Base-by-base conservation (phyloP, 108 stramenopile species). In the Cylindrotheca fusiformis region DNA sequence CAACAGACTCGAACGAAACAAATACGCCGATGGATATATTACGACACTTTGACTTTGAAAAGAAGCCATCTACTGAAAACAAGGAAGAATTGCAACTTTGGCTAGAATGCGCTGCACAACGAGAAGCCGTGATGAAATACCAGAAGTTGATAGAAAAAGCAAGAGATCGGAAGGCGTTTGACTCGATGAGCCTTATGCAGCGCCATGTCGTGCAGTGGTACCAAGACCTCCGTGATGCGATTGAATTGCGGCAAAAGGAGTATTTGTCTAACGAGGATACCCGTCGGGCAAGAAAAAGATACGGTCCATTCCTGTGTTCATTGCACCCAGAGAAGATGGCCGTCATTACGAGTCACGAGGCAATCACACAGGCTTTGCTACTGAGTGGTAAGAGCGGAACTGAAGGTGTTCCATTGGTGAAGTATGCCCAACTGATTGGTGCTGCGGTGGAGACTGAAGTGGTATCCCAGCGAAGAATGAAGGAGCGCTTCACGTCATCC, bases 261-360 rank as follows among this genome's bases (percentile, higher is more conserved):
- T 88, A 81, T 65, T 31, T 91, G 24, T 48, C 71, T 57, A 59
- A 76, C 64, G 48, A 41, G 22, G 61, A 74, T 48, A 58, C 41
- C 27, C 44, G 63, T 20, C 47, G 67, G 14, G 86, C 65, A 3
- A 69, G 60, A 44, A 81, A 83, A 32, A 41, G 77, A 31, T 95
- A 91, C 57, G 96, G 96, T 5, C 91, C 94, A 0, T 79, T 86
- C 44, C 67, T 98, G 2, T 85, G 93, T 61, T 71, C 88, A 1
- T 58, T 98, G 23, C 84, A 77, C 48, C 77, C 94, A 17, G 84
- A 86, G 46, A 95, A 96, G 60, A 77, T 98, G 54, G 93, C 97
- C 4, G 89, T 96, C 26, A 78, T 98, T 30, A n/a, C 82, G 2
- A 77, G 92, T 26, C 92, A 96, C 62, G 79, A 82, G 19, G 87